Percentiles rank a stretch among this genome's conserved stretches.
These are phyloP conservation scores for Aspergillus amoenus DNA, from an alignment of 2,329 filamentous ascomycete species.

Conservation along the genomic window DNA sequence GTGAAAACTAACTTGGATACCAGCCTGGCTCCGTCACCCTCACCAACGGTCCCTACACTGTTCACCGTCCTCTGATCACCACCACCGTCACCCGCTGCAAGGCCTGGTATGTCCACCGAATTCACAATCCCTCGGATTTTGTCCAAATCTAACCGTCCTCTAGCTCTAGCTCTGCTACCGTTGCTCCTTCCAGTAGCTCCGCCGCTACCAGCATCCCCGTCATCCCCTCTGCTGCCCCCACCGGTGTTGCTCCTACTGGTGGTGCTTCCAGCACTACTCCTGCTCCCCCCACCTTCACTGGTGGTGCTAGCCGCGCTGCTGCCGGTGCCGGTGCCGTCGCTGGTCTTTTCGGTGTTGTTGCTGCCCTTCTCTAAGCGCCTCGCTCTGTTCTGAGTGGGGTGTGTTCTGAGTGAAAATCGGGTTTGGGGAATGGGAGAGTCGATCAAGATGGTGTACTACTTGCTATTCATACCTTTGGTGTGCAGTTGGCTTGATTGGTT, in stretches of 20 bases:
- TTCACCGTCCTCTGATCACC: slow-evolving; percentile 53
- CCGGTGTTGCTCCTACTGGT: slow-evolving; percentile 8
- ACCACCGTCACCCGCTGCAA: slow-evolving; percentile 53
- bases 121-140: background rate
- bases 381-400: background rate
- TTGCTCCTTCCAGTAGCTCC: slow-evolving; percentile 12
- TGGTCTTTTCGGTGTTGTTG: slow-evolving; percentile 53
- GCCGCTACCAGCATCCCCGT: slow-evolving; percentile 14
- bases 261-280: slow-evolving; percentile 25
- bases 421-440: background rate
- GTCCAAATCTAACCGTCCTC: slow-evolving; percentile 14
- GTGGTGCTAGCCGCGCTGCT: slow-evolving; percentile 51
- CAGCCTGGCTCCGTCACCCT: slow-evolving; percentile 69
- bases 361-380: slow-evolving; percentile 44
- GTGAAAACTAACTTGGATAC: background rate
- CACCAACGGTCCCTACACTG: slow-evolving; percentile 70
- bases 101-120: slow-evolving; percentile 35
- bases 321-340: slow-evolving; percentile 50
- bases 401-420: background rate
- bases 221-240: slow-evolving; percentile 12
- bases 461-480: no score
- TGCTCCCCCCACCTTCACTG: slow-evolving; percentile 45
- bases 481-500: background rate
- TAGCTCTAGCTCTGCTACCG: slow-evolving; percentile 21
- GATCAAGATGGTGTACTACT: background rate